Conservation (phyloP, 176 grass and related monocot genomes). For the Raddia guianensis region DNA sequence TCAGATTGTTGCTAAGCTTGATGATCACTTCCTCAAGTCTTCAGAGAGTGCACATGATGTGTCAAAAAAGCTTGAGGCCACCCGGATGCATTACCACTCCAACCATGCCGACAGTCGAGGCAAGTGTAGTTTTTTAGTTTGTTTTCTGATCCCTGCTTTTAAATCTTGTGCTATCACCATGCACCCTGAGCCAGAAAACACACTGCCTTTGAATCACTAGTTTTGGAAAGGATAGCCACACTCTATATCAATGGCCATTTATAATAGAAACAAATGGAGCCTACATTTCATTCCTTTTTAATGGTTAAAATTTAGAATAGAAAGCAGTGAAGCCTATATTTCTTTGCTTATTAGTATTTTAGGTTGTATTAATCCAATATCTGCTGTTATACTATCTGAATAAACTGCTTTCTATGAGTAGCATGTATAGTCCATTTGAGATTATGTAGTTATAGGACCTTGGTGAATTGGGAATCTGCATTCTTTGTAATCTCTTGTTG, state of each 20-base stretch:
- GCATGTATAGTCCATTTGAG: background rate
- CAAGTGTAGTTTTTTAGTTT: conserved; percentile 42
- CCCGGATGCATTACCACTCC: conserved; percentile 93
- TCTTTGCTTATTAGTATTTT: conserved; percentile 10
- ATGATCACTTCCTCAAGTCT: conserved; percentile 81
- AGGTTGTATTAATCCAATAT: conserved; percentile 3
- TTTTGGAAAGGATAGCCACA: background rate
- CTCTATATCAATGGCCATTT: conserved; percentile 8
- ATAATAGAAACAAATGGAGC: background rate
- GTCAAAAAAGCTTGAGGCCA: conserved; percentile 86
- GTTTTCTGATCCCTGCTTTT: conserved; percentile 13
- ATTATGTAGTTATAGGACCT: conserved; percentile 2
- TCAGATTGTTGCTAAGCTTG: conserved; percentile 61
- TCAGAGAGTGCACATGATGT: conserved; percentile 85
- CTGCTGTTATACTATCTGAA: background rate
- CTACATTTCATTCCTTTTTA: conserved; percentile 18
- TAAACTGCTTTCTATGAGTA: background rate
- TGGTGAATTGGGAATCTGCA: background rate
- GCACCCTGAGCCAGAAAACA: background rate
- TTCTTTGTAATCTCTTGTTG: conserved; percentile 3
- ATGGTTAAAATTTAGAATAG: conserved; percentile 8
- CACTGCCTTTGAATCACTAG: background rate
- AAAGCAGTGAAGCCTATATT: conserved; percentile 9
- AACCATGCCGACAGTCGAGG: conserved; percentile 94
- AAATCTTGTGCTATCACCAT: conserved; percentile 10